Evolutionary conservation across 441 rosid genomes (phyloP).

Genomic region (Adansonia madagascariensis): DNA sequence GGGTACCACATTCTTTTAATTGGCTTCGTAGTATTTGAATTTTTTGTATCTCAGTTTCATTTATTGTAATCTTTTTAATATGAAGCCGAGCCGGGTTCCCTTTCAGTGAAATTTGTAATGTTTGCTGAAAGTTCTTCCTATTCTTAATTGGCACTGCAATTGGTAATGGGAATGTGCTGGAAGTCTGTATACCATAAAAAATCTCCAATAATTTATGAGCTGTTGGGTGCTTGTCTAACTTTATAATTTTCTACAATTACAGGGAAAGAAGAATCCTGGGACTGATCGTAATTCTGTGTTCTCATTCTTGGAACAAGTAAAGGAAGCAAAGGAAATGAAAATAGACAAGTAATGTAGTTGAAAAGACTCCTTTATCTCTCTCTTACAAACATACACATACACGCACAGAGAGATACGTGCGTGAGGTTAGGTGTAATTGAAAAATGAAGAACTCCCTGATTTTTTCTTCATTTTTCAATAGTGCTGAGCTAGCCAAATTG

Average conservation of each 20-base stretch:
- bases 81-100: not conserved
- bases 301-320: conserved; percentile 65
- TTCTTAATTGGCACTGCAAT: conserved; percentile 3
- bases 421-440: not conserved
- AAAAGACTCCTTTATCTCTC: conserved; percentile 10
- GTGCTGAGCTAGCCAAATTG: not conserved
- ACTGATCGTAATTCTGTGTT: conserved; percentile 69
- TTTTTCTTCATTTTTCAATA: not conserved
- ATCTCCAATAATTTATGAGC: not conserved
- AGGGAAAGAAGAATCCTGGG: conserved; percentile 96
- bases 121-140: not conserved
- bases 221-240: conserved; percentile 8
- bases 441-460: not conserved
- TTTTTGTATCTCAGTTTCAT: not conserved
- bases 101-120: conserved; percentile 14
- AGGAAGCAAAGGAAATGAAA: conserved; percentile 80
- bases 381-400: not conserved
- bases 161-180: not conserved
- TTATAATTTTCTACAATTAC: conserved; percentile 31
- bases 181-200: not conserved
- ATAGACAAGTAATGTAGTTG: conserved; percentile 71
- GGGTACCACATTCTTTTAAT: not conserved
- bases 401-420: not conserved
- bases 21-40: not conserved
- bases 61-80: not conserved